Evolutionary conservation across 192 early-diverging fungal species (phyloP), one percentile per base, ranked within the genome.

Genomic region (Pilobolus umbonatus): DNA sequence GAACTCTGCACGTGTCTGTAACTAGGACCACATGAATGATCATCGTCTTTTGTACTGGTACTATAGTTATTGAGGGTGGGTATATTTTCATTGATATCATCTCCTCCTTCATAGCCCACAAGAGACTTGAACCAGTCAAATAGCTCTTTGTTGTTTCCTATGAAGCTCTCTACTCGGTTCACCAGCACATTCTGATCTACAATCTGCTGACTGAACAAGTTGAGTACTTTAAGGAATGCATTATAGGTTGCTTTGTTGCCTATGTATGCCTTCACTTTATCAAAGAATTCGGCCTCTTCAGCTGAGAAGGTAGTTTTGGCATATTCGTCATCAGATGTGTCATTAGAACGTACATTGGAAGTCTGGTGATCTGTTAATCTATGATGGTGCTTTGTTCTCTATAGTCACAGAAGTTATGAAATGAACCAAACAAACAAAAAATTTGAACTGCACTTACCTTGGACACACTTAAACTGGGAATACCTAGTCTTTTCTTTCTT

Each of bases 201-300:
- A 25, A 97, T 88, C 69, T 96, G 89, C 64, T 97, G 92, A 62
- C 85, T 93, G 74, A 91, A 98, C 34, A 98, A 71, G 47, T 96
- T 95, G 5, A 99, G 68, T 1, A 99, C 76, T 69, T 96, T 98
- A 40, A 99, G 78, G 69, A 99, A 99, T 66, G 98, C 95, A 72
- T 88, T 88, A 72, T 95, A 99, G 0, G 88, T 87, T 9, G 77
- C 73, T 53, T 92, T 93, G 76, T 91, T 88, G 2, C 84, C 84
- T 40, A 99, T 90, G 64, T 83, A 80, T 32, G 79, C 79, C 68
- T 93, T 96, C 64, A 88, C 88, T 22, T 86, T 84, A 52, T 97
- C 93, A 78, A 99, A 98, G 73, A 98, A 96, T 42, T 88, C 88
- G 11, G 93, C 76, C 65, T 99, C 95, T 46, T 96, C 93, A 14